Evolutionary conservation across 768 basidiomycete species (phyloP).

Genomic region (Xerocomellus intermedius): DNA sequence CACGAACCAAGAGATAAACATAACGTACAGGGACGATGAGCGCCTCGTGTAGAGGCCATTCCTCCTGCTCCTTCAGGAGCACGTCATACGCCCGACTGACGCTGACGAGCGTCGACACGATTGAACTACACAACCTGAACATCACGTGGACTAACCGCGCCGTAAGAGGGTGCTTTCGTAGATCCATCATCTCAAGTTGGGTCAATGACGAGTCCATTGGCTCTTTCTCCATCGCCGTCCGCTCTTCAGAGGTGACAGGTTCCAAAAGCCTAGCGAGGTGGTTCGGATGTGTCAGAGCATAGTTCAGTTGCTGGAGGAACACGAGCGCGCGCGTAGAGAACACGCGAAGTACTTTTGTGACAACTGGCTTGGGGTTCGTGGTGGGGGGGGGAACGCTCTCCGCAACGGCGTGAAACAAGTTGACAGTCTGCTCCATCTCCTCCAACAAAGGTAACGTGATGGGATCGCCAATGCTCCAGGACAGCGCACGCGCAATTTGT

Average conservation of each 20-base stretch:
- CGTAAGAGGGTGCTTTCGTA: conserved; percentile 67
- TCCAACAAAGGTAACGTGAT: conserved; percentile 76
- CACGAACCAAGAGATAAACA: not conserved
- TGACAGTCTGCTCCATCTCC: conserved; percentile 79
- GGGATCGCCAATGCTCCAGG: conserved; percentile 79
- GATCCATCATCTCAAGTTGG: conserved; percentile 52
- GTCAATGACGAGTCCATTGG: conserved; percentile 33
- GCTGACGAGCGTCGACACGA: conserved; percentile 66
- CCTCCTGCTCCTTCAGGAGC: conserved; percentile 60
- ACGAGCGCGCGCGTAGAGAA: conserved; percentile 68
- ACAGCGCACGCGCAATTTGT: conserved; percentile 73
- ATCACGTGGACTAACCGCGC: conserved; percentile 70
- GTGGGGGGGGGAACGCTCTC: conserved; percentile 35
- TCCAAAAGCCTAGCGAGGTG: conserved; percentile 81
- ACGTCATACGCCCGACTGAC: conserved; percentile 70
- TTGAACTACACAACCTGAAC: conserved; percentile 66
- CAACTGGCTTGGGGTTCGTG: conserved; percentile 38
- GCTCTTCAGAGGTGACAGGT: conserved; percentile 75
- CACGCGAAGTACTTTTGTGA: conserved; percentile 62
- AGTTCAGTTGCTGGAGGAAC: conserved; percentile 85
- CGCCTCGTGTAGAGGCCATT: conserved; percentile 70
- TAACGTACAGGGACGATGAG: conserved; percentile 69
- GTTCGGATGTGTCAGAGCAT: conserved; percentile 88
- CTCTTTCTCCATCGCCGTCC: conserved; percentile 65
- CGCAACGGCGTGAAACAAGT: conserved; percentile 75